Conservation (phyloP, 768 basidiomycete genomes). For the Epithele typhae region DNA sequence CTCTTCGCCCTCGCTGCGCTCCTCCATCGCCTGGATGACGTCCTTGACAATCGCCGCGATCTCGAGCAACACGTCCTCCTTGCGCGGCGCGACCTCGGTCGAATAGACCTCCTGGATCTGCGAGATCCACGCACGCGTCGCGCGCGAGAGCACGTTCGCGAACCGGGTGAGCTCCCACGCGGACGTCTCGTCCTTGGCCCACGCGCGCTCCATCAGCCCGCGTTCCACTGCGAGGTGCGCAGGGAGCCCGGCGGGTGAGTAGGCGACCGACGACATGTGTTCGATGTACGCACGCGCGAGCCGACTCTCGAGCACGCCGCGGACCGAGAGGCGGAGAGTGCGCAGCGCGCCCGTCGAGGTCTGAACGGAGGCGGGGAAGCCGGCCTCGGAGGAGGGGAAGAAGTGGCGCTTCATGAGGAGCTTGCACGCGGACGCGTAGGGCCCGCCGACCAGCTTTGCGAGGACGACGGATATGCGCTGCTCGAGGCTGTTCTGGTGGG, state of each 20-base stretch:
- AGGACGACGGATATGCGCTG: conserved; percentile 55
- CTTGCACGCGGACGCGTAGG: conserved; percentile 63
- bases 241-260: conserved; percentile 57
- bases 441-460: conserved; percentile 54
- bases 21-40: conserved; percentile 68
- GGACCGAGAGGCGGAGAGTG: conserved; percentile 58
- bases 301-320: conserved; percentile 54
- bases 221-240: conserved; percentile 55
- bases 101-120: conserved; percentile 25
- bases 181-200: conserved; percentile 62
- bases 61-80: conserved; percentile 54
- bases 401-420: conserved; percentile 56
- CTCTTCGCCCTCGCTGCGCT: conserved; percentile 46
- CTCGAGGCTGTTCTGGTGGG: conserved; percentile 38
- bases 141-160: conserved; percentile 48
- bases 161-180: conserved; percentile 66
- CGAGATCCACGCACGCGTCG: conserved; percentile 57
- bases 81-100: conserved; percentile 12
- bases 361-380: conserved; percentile 15
- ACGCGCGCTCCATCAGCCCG: conserved; percentile 67
- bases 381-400: conserved; percentile 37
- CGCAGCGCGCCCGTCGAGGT: conserved; percentile 34
- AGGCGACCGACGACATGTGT: conserved; percentile 45
- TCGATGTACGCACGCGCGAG: conserved; percentile 66
- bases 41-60: conserved; percentile 67